Evolutionary conservation across 2,329 filamentous ascomycete genomes (phyloP).

Genomic region (Albophoma yamanashiensis): DNA sequence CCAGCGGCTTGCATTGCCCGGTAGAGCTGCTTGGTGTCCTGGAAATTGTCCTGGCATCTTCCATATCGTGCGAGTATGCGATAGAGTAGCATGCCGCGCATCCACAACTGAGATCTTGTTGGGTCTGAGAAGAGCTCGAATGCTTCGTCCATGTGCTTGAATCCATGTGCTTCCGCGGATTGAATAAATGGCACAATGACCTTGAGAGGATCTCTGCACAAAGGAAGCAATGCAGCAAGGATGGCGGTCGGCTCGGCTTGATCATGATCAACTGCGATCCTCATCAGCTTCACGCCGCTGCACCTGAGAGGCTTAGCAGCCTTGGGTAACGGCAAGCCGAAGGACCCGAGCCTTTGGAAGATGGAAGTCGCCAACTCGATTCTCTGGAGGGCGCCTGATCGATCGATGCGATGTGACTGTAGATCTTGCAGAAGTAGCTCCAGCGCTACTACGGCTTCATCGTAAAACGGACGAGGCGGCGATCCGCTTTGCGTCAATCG

Average conservation of each 20-base stretch:
- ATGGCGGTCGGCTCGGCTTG: constrained; percentile 8
- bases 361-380: constrained; percentile 6
- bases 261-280: constrained; percentile 6
- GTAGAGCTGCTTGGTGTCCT: constrained; percentile 15
- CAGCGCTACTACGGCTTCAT: constrained; percentile 4
- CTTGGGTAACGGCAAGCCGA: constrained; percentile 5
- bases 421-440: constrained; percentile 4
- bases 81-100: constrained; percentile 6
- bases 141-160: constrained; percentile 3
- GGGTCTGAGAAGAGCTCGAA: constrained; percentile 6
- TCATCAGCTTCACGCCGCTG: constrained; percentile 14
- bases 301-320: constrained; percentile 5
- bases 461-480: constrained; percentile 1
- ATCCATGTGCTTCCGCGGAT: constrained; percentile 2
- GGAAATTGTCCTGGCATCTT: constrained; percentile 1
- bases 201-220: constrained; percentile 12
- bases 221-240: constrained; percentile 10
- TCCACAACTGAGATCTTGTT: constrained; percentile 4
- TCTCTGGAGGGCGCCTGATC: background rate
- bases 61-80: constrained; percentile 5
- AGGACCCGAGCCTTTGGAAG: constrained; percentile 8
- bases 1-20: constrained; percentile 15
- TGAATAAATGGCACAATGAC: constrained; percentile 4
- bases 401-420: background rate
- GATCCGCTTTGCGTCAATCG: background rate